Evolutionary conservation across 106 monocot genomes (phyloP), one percentile per base, ranked within the genome.

Genomic region (Chionographis japonica): DNA sequence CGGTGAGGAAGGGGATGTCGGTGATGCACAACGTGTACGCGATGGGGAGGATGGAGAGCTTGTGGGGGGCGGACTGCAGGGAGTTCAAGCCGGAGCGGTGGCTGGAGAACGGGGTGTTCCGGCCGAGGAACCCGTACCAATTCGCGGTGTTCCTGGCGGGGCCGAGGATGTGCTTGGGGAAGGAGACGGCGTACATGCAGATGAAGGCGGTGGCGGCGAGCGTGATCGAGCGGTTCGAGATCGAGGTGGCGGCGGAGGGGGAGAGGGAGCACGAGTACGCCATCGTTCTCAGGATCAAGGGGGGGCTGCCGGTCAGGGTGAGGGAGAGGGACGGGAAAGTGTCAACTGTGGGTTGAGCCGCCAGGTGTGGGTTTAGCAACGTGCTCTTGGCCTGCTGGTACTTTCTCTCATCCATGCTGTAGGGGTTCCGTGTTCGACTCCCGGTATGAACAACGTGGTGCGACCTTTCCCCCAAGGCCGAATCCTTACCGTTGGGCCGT

Each of bases 51-150:
- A 46, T 58, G 65, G 63, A 74, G 20, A 14, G 35, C 42, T 13
- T 66, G 3, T 74, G 74, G 74, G 65, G 74, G 10, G 10, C 56
- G 35, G 74, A 65, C 56, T 74, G 66, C 65, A 19, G 8, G 2
- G 58, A 74, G 40, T 74, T 58, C 65, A 74, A 17, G 50, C 74
- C 74, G 19, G 74, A 74, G 58, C 50, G 74, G 74, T 75, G 74
- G 74, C 36, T 75, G 18, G 56, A 50, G 18, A 14, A 57, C 3
- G 66, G 74, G 13, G 50, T 12, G 56, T 13, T 74, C 3, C 43
- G 13, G 56, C 13, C 20, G 7, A 39, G 15, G 51, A 19, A 58
- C 4, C 19, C 50, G 5, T 37, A 52, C 67, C 59, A 68, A 13
- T 75, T 37, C 58, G 2, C 56, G 38, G 58, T 37, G 18, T 61